Base-by-base conservation (phyloP, 2,329 filamentous ascomycete genomes). In the Sphaerulina musiva region DNA sequence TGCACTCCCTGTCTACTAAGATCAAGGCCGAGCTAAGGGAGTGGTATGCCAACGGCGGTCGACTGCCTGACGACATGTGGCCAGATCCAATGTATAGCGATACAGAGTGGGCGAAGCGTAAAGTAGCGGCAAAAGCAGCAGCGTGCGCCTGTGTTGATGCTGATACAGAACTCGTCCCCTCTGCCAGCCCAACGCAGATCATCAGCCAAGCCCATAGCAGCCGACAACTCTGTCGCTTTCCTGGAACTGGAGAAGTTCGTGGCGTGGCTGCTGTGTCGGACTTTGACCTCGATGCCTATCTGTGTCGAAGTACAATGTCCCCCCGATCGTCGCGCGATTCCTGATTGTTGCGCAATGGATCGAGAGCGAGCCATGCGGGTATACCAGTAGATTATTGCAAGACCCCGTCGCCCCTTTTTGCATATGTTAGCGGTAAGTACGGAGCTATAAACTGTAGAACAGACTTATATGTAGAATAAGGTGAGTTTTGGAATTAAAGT, bases 1-100 rank as follows among this genome's bases (percentile, higher is more conserved):
- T 53, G 6, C 47, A 53, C 36, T 10, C 23, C 2, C 23, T 51
- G 6, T 53, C 50, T 10, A 40, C 43, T 3, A 26, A n/a, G 1
- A 53, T 48, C 42, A 56, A 56, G 26, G 11, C 40, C 26, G 54
- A 50, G 14, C 23, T 56, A n/a, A n/a, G 41, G 5, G 10, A 9
- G 14, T 56, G 54, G 50, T 40, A 26, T 17, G 47, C 43, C 2
- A 41, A 29, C n/a, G 54, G 54, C 14, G 54, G 50, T 11, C 26
- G 10, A 26, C 29, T 56, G 2, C 26, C 46, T 12, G 38, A 20
- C 11, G 20, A 23, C 38, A 43, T 53, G 34, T 56, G 54, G 54
- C 50, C 50, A n/a, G 42, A 47, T 34, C 38, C 53, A 23, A 32
- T 51, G 48, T 12, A 3, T 39, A 17, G 6, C n/a, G 45, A 51